A percentile compares a stretch with the other conserved stretches of the same genome.
Conservation (phyloP, 2,329 filamentous ascomycete genomes). For the Xylariomycetidae sp. region DNA sequence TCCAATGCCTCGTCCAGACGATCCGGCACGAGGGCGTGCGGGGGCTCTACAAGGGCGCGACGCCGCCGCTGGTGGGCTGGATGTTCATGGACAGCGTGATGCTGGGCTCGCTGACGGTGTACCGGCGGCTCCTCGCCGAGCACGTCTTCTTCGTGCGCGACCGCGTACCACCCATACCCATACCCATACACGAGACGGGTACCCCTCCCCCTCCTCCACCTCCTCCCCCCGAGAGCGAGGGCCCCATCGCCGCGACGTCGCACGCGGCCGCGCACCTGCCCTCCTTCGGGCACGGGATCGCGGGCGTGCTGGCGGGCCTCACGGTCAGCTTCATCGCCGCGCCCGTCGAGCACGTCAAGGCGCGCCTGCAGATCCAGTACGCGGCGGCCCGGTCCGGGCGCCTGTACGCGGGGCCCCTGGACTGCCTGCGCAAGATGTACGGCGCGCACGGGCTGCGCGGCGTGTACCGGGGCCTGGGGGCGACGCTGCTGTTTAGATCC, state of each 20-base stretch:
- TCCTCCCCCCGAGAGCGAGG: slow-evolving; percentile 29
- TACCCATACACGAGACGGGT: too few species aligned
- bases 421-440: slow-evolving; percentile 71
- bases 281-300: slow-evolving; percentile 76
- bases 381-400: slow-evolving; percentile 71
- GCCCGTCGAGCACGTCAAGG: slow-evolving; percentile 93
- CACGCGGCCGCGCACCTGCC: slow-evolving; percentile 52
- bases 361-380: slow-evolving; percentile 91
- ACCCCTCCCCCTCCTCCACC: slow-evolving; percentile 31
- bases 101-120: slow-evolving; percentile 87
- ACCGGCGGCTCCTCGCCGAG: slow-evolving; percentile 78
- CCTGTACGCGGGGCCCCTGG: slow-evolving; percentile 80
- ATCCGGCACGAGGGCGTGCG: slow-evolving; percentile 77
- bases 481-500: slow-evolving; percentile 82
- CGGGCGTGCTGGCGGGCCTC: slow-evolving; percentile 78
- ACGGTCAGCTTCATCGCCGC: slow-evolving; percentile 92
- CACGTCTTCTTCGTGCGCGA: slow-evolving; percentile 75
- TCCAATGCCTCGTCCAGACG: slow-evolving; percentile 82
- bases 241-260: slow-evolving; percentile 18
- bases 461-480: slow-evolving; percentile 78
- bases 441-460: slow-evolving; percentile 70
- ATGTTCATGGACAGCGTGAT: slow-evolving; percentile 95
- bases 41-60: slow-evolving; percentile 91
- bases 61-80: slow-evolving; percentile 90
- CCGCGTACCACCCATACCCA: too few species aligned